Percentiles rank a stretch among this genome's conserved stretches.
Evolutionary conservation across 1,284 basidiomycete species (phyloP).

Genomic region (Ganoderma boninense): DNA sequence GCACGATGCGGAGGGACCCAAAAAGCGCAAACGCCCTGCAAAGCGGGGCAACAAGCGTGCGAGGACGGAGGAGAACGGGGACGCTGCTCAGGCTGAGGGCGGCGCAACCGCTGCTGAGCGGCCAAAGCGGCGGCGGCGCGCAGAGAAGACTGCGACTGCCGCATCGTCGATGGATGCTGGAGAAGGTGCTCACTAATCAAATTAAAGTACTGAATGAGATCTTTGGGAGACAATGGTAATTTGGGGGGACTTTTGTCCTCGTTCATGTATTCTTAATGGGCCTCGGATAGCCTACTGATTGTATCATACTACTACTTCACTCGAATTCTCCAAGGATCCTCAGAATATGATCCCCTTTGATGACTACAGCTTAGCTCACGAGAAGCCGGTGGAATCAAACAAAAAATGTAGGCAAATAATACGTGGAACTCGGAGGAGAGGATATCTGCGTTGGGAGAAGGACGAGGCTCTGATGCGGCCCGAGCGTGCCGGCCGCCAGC

Average conservation of each 20-base stretch:
- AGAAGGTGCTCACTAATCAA: background rate
- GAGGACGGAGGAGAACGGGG: constrained; percentile 11
- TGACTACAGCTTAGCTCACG: too few relatives aligned
- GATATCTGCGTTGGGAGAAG: too few relatives aligned
- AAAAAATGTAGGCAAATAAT: too few relatives aligned
- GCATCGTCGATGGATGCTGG: background rate
- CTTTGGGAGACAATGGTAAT: background rate
- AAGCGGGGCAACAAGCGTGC: constrained; percentile 17
- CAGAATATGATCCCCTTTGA: too few relatives aligned
- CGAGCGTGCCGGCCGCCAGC: too few relatives aligned
- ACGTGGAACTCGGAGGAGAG: too few relatives aligned
- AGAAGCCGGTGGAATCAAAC: too few relatives aligned
- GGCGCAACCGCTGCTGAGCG: background rate
- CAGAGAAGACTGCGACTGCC: background rate
- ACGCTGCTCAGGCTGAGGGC: constrained; percentile 8
- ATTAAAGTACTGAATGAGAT: background rate
- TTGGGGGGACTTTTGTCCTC: background rate
- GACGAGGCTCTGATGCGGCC: too few relatives aligned
- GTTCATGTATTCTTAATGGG: background rate
- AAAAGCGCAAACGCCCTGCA: constrained; percentile 11
- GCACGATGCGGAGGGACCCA: background rate
- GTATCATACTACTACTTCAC: background rate
- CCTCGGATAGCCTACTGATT: background rate
- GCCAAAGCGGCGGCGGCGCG: constrained; percentile 15
- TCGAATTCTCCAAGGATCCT: background rate